Base-by-base conservation (phyloP, 257 asterid species). In the Forsythia suspensa region DNA sequence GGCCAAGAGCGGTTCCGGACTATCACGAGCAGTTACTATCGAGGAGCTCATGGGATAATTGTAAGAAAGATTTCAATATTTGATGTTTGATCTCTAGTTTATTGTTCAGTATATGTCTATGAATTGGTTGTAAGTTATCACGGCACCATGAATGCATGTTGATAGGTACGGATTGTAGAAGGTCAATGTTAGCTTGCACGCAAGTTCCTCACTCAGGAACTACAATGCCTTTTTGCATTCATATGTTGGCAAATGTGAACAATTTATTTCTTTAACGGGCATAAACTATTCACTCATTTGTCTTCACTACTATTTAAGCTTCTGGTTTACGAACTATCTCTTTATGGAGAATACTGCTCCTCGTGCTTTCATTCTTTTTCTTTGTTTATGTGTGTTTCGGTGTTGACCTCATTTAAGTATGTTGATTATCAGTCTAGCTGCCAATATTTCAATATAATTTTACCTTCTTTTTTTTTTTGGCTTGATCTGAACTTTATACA, bases 1-100 rank as follows among this genome's bases (percentile, higher is more conserved):
- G 98, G 98, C 76, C 98, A 95, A 89, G 98, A 95, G 84, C 94
- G 98, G 46, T 95, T 95, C 82, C 88, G 98, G 84, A 95, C 98
- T 40, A 95, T 95, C 88, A 95, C 98, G 46, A 95, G 98, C 96
- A 95, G 98, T 85, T 95, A 95, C 80, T 95, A 95, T 81, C 92
- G 98, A 70, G 98, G 98, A 86, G 98, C 98, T 74, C 98, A 95
- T 75, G 98, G 98, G 84, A 95, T 95, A 76, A 92, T 92, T 77
- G 98, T 95, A 90, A 95, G 97, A 75, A 76, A 34, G 68, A 77
- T 75, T 43, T 83, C 24, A 6, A 29, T 76, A 24, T 37, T 51
- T 72, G 80, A 69, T 44, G 79, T 71, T 12, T 71, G 76, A 74
- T 48, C 44, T 41, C 70, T 29, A 66, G 68, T 78, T 67, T 42